Percentiles rank a stretch among this genome's conserved stretches.
These are phyloP conservation scores for Paramecium sonneborni DNA, from an alignment of 73 alveolate genomes.

Conservation along the genomic window DNA sequence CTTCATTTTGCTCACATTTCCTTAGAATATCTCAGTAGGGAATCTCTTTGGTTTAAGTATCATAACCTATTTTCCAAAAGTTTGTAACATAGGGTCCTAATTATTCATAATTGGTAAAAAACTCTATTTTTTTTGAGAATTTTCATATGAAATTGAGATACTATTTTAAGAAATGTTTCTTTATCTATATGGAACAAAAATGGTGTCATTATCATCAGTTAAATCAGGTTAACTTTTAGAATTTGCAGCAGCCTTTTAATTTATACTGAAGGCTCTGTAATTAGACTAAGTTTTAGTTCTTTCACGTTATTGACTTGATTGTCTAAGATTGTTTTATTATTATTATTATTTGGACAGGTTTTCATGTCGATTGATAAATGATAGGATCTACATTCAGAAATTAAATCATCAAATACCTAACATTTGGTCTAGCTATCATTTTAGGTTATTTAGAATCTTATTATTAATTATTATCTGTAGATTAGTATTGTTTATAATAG, in stretches of 20 bases:
- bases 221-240: conserved; percentile 35
- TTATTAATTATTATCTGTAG: not conserved
- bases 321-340: not conserved
- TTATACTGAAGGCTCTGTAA: not conserved
- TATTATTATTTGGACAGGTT: not conserved
- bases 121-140: not conserved
- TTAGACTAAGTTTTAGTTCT: not conserved
- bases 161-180: not conserved
- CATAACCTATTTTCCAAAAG: not conserved
- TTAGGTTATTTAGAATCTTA: not conserved
- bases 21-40: conserved; percentile 32
- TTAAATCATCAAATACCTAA: not conserved
- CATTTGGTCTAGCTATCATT: not conserved
- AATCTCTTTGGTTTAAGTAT: not conserved
- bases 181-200: not conserved
- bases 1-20: conserved; percentile 42
- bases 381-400: conserved; percentile 11
- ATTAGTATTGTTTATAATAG: not conserved
- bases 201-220: not conserved
- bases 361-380: not conserved
- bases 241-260: not conserved
- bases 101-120: not conserved
- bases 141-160: not conserved
- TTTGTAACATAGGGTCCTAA: not conserved
- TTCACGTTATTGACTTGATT: conserved; percentile 1